A percentile compares a stretch with the other conserved stretches of the same genome.
These are phyloP conservation scores for Pythium sp. DNA, from an alignment of 352 stramenopile genomes.

Conservation along the genomic window DNA sequence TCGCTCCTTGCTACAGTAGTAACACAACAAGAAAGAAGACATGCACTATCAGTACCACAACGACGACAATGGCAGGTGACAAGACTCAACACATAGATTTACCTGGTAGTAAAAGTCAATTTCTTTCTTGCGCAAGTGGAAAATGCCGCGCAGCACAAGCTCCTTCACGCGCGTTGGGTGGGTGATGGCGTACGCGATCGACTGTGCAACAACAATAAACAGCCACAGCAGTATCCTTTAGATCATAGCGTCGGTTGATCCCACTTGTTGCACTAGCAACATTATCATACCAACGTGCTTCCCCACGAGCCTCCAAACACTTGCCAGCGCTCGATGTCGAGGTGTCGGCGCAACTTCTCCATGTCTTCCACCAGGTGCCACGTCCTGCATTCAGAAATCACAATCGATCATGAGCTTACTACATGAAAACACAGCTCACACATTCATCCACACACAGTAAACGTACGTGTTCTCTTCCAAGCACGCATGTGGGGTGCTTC, in stretches of 20 bases:
- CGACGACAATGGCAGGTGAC: neutral
- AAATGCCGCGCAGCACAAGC: conserved; percentile 92
- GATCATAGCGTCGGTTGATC: neutral
- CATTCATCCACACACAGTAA: neutral
- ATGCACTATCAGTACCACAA: neutral
- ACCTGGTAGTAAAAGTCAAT: conserved; percentile 94
- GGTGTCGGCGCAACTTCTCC: conserved; percentile 84
- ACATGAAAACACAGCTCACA: neutral
- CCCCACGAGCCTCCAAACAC: conserved; percentile 95
- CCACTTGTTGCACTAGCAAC: neutral
- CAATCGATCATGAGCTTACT: neutral
- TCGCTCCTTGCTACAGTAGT: conserved; percentile 52
- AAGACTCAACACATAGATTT: neutral
- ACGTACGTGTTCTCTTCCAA: conserved; percentile 88
- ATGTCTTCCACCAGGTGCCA: conserved; percentile 93
- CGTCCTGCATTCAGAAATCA: conserved; percentile 40
- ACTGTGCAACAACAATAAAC: conserved; percentile 30
- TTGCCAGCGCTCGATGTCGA: conserved; percentile 90
- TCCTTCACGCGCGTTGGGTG: conserved; percentile 83
- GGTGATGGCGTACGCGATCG: conserved; percentile 89
- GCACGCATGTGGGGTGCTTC: conserved; percentile 82
- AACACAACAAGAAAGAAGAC: neutral
- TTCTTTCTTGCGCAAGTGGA: conserved; percentile 87
- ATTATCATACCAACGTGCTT: conserved; percentile 72
- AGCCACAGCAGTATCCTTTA: neutral